A percentile compares a stretch with the other conserved stretches of the same genome.
Evolutionary conservation across 1,284 basidiomycete genomes (phyloP).

Genomic region (Trichosporon faecale): DNA sequence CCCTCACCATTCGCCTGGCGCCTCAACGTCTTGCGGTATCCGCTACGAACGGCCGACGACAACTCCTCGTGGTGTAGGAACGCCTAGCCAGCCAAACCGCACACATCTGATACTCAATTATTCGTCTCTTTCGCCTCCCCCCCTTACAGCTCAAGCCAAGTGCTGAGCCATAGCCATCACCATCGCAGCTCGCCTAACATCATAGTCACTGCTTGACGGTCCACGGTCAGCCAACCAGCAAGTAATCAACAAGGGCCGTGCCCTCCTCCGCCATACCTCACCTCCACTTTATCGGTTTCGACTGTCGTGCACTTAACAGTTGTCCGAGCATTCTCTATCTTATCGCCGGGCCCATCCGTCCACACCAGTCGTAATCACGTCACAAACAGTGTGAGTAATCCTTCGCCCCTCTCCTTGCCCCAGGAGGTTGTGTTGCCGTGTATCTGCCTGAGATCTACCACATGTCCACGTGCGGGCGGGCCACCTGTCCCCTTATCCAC

Average conservation of each 20-base stretch:
- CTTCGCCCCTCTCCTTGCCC: background rate
- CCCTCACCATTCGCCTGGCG: background rate
- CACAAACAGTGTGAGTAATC: background rate
- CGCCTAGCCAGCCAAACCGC: background rate
- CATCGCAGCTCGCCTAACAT: background rate
- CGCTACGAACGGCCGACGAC: background rate
- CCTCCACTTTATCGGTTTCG: background rate
- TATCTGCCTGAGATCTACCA: background rate
- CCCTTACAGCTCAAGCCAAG: background rate
- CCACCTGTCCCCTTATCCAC: background rate
- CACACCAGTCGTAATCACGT: background rate
- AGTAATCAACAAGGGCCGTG: background rate
- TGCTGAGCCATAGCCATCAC: background rate
- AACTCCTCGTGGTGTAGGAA: background rate
- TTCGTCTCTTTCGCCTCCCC: no score
- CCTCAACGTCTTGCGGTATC: background rate
- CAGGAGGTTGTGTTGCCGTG: background rate
- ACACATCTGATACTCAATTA: background rate
- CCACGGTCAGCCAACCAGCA: background rate
- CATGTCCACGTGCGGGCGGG: background rate
- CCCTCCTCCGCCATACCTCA: background rate
- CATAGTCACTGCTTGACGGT: background rate
- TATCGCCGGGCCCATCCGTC: background rate
- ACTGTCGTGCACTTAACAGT: background rate
- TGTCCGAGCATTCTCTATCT: conserved; percentile 2